Conservation (phyloP, 2,329 filamentous ascomycete genomes). For the Basipetospora chlamydospora region DNA sequence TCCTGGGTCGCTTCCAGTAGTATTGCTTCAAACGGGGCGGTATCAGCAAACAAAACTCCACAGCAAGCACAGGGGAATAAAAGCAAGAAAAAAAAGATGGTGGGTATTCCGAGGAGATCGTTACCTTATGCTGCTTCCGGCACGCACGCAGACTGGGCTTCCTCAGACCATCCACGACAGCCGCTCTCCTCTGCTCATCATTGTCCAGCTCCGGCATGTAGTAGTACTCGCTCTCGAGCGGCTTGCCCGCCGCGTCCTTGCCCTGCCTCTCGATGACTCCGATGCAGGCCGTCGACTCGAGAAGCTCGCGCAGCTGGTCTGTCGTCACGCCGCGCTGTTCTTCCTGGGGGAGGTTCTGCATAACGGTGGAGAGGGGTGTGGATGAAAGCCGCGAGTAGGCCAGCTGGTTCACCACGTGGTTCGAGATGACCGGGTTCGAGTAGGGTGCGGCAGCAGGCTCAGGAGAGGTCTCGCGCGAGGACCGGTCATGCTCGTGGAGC, state of each 20-base stretch:
- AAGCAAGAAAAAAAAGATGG: too few species aligned
- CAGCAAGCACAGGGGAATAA: too few species aligned
- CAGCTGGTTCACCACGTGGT: slow-evolving; percentile 89
- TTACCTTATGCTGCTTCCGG: slow-evolving; percentile 93
- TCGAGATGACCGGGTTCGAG: slow-evolving; percentile 26
- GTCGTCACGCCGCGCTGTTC: slow-evolving; percentile 45
- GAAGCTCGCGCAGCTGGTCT: slow-evolving; percentile 51
- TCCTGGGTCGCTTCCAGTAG: slow-evolving; percentile 52
- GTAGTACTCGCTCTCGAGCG: slow-evolving; percentile 92
- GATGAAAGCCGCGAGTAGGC: slow-evolving; percentile 88
- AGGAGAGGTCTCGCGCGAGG: too few species aligned
- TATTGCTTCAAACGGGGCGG: slow-evolving; percentile 42
- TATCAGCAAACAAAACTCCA: too few species aligned
- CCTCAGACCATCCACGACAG: slow-evolving; percentile 71
- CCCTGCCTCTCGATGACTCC: slow-evolving; percentile 81
- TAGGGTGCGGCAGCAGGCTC: slow-evolving; percentile 10
- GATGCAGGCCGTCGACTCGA: slow-evolving; percentile 64
- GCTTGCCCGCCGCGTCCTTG: slow-evolving; percentile 89
- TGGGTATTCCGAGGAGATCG: too few species aligned
- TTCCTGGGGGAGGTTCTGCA: slow-evolving; percentile 66
- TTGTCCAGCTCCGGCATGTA: slow-evolving; percentile 80
- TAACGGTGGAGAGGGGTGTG: slow-evolving; percentile 76
- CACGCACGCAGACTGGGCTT: slow-evolving; percentile 84
- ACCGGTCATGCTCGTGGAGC: slow-evolving; percentile 9
- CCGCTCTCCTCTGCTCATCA: slow-evolving; percentile 62